Evolutionary conservation across 805 yeast species (phyloP).

Genomic region (Saturnispora ahearnii): DNA sequence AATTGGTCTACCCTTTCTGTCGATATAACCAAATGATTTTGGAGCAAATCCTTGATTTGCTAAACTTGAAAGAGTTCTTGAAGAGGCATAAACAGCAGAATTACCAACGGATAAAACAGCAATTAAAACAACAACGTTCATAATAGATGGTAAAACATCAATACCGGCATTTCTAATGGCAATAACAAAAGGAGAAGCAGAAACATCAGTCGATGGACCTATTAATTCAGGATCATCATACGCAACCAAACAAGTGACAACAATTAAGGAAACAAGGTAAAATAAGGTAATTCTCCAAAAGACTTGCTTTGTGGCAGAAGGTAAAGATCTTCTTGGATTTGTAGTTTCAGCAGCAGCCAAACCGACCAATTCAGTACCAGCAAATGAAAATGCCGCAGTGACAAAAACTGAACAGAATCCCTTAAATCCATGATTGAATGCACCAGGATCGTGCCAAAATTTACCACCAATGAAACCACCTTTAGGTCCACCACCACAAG

Average conservation of each 20-base stretch:
- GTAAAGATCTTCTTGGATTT: constrained; percentile 47
- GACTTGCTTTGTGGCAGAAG: constrained; percentile 52
- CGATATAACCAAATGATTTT: constrained; percentile 49
- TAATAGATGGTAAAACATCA: constrained; percentile 50
- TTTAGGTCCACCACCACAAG: constrained; percentile 54
- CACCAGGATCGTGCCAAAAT: constrained; percentile 54
- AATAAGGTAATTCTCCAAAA: constrained; percentile 49
- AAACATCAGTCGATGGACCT: constrained; percentile 38
- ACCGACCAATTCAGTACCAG: constrained; percentile 55
- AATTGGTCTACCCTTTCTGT: constrained; percentile 64
- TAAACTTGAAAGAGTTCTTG: constrained; percentile 53
- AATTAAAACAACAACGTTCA: constrained; percentile 58
- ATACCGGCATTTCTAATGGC: constrained; percentile 47
- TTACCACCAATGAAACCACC: constrained; percentile 46
- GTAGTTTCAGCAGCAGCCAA: constrained; percentile 53
- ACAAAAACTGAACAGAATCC: constrained; percentile 52
- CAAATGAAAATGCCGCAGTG: constrained; percentile 50
- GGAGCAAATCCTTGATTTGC: constrained; percentile 62
- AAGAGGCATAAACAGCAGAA: constrained; percentile 56
- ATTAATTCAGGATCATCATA: constrained; percentile 38
- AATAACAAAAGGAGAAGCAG: constrained; percentile 68
- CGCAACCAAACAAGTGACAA: constrained; percentile 53
- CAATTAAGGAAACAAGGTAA: constrained; percentile 40
- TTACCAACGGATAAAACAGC: constrained; percentile 65
- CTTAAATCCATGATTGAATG: constrained; percentile 39